Percentiles rank a stretch among this genome's conserved stretches.
phyloP scores from a whole-genome alignment of 164 flowering plant genomes.

The Chloranthus sessilifolius region DNA sequence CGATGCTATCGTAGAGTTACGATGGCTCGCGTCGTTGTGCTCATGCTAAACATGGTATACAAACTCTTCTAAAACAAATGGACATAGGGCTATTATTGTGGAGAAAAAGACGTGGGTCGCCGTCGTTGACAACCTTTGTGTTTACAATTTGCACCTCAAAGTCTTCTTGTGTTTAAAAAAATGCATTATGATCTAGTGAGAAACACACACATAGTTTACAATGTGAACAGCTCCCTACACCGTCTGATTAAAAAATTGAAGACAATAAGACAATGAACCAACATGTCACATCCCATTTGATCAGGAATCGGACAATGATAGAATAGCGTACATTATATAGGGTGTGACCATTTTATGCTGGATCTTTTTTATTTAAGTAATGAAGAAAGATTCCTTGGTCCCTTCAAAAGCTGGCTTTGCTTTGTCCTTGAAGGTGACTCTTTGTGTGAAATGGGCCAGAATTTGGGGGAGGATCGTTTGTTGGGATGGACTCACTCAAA shows the following conservation, averaged over 20 bases:
- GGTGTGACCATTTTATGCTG: too few species aligned
- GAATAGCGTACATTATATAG: too few species aligned
- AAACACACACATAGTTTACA: not conserved
- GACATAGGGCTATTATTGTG: too few species aligned
- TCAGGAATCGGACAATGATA: too few species aligned
- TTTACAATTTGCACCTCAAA: constrained; percentile 9
- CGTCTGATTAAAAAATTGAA: too few species aligned
- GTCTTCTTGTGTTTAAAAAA: constrained; percentile 18
- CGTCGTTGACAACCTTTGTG: constrained; percentile 26
- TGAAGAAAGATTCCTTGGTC: constrained; percentile 26
- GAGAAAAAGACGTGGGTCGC: constrained; percentile 29
- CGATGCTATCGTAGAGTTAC: too few species aligned
- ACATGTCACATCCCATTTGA: too few species aligned
- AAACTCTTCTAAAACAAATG: too few species aligned
- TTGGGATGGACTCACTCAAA: too few species aligned
- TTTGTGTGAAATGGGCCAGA: constrained; percentile 7
- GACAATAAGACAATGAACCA: not conserved
- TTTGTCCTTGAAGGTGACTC: constrained; percentile 43
- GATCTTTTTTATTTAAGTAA: not conserved
- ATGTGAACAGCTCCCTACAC: too few species aligned
- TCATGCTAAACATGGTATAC: too few species aligned
- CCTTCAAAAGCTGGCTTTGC: constrained; percentile 44
- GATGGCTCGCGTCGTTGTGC: too few species aligned
- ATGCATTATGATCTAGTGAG: not conserved
- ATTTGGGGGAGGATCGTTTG: not conserved